Evolutionary conservation across 148 eudicot species (phyloP), one percentile per base, ranked within the genome.

Genomic region (Rhododendron vialii): DNA sequence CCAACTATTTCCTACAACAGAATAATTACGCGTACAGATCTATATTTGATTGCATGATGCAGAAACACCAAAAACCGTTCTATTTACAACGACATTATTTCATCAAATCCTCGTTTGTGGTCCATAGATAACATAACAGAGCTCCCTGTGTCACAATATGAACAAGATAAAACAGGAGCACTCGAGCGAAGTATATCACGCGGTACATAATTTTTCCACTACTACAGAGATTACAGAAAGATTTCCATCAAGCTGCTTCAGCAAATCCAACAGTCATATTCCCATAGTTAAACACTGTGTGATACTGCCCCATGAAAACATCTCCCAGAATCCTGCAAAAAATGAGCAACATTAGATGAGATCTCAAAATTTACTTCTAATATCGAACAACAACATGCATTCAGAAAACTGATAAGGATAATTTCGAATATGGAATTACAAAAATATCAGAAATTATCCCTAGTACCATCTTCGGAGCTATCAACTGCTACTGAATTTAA

Each of bases 311-410:
- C 96, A 93, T 93, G 91, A 95, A 93, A 78, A 95, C 85, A 86
- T 94, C 98, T 59, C 98, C 98, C 92, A 95, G 84, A 81, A 95
- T 93, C 98, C 96, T 93, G 94, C 88, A 87, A 28, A 85, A 78
- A 24, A 57, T 59, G 8, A 79, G 20, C 6, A 81, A 35, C 59
- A 55, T 28, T 18, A 79, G 14, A 80, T 63, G 3, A 3, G 45
- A 41, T 41, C 45, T 41, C 4, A n/a, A 17, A 24, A 43, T 14
- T 57, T 80, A 48, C 50, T 47, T 13, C 3, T 10, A 55, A 18
- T 43, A 36, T 5, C 41, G n/a, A 85, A 69, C 55, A 33, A 67
- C 48, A 7, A 71, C 36, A 18, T 24, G 82, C 24, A 33, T 14
- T 4, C 75, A 13, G 69, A 26, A 9, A 45, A 45, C 33, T 11